These are phyloP conservation scores for Pyrenochaeta sp. DNA, from an alignment of 2,329 filamentous ascomycete genomes.

Conservation along the genomic window DNA sequence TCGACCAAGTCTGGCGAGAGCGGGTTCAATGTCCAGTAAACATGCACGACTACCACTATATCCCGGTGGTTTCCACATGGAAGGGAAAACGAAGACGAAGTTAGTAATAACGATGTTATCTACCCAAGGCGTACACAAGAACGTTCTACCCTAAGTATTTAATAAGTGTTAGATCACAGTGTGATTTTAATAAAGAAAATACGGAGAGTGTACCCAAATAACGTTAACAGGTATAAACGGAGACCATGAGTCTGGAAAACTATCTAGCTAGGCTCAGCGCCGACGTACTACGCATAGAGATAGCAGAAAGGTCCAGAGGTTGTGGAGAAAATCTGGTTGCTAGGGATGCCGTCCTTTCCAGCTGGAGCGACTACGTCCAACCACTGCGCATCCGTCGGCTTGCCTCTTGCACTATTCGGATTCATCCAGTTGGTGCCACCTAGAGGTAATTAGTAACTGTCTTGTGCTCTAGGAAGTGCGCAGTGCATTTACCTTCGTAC, in stretches of 20 bases:
- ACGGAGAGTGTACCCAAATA: no score
- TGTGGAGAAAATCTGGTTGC: slow-evolving; percentile 39
- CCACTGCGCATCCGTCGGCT: slow-evolving; percentile 40
- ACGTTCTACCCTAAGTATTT: no score
- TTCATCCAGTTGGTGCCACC: slow-evolving; percentile 54
- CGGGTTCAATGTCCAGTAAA: slow-evolving; percentile 60
- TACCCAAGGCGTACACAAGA: no score
- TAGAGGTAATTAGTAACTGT: background rate
- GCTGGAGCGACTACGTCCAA: slow-evolving; percentile 36
- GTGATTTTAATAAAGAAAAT: no score
- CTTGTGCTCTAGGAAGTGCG: background rate
- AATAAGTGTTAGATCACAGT: no score
- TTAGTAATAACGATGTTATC: background rate
- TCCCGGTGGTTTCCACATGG: no score
- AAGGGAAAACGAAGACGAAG: background rate
- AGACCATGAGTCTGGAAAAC: no score
- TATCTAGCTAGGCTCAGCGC: no score
- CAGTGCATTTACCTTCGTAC: slow-evolving; percentile 48
- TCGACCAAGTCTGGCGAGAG: slow-evolving; percentile 71
- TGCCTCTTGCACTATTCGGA: slow-evolving; percentile 53
- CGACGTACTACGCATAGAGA: slow-evolving; percentile 32
- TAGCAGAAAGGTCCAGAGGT: slow-evolving; percentile 46
- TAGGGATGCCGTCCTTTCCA: slow-evolving; percentile 30
- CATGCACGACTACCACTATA: no score
- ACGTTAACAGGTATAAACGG: no score